Evolutionary conservation across 768 basidiomycete species (phyloP).

Genomic region (Glaciozyma martinii): DNA sequence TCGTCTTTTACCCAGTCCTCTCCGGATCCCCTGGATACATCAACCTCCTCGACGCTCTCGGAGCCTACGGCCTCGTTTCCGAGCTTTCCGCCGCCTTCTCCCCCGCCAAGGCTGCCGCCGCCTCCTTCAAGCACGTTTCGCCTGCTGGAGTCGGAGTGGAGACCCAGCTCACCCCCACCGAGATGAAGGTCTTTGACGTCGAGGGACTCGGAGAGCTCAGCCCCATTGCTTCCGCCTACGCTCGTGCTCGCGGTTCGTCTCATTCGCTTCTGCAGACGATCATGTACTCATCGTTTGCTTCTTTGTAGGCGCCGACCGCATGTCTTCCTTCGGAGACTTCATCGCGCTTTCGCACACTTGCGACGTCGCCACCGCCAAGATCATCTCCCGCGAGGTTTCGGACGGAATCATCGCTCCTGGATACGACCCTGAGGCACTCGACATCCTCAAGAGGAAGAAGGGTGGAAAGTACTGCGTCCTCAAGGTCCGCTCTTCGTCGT

Average conservation of each 20-base stretch:
- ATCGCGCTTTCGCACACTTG: slow-evolving; percentile 88
- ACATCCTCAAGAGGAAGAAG: slow-evolving; percentile 89
- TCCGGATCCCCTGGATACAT: slow-evolving; percentile 96
- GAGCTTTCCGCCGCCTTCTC: slow-evolving; percentile 78
- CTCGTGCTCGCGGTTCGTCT: slow-evolving; percentile 74
- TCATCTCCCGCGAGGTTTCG: slow-evolving; percentile 97
- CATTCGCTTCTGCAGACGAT: not conserved
- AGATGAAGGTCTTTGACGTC: slow-evolving; percentile 91
- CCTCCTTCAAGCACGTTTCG: slow-evolving; percentile 99
- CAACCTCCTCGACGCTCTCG: slow-evolving; percentile 93
- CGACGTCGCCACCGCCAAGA: slow-evolving; percentile 86
- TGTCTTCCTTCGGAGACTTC: slow-evolving; percentile 99
- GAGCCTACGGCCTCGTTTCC: slow-evolving; percentile 90
- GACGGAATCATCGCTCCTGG: slow-evolving; percentile 97
- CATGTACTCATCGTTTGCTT: not conserved
- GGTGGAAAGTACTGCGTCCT: slow-evolving; percentile 97
- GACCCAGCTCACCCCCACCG: slow-evolving; percentile 59
- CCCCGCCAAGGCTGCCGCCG: slow-evolving; percentile 72
- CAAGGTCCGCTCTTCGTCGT: slow-evolving; percentile 49
- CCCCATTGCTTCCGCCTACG: slow-evolving; percentile 83
- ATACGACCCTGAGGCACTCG: slow-evolving; percentile 76
- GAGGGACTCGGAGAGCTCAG: slow-evolving; percentile 87
- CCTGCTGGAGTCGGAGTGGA: slow-evolving; percentile 93
- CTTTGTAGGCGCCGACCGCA: slow-evolving; percentile 78
- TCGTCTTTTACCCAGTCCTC: slow-evolving; percentile 51